Evolutionary conservation across 2,329 filamentous ascomycete species (phyloP).

Genomic region (Phyllosticta capitalensis): DNA sequence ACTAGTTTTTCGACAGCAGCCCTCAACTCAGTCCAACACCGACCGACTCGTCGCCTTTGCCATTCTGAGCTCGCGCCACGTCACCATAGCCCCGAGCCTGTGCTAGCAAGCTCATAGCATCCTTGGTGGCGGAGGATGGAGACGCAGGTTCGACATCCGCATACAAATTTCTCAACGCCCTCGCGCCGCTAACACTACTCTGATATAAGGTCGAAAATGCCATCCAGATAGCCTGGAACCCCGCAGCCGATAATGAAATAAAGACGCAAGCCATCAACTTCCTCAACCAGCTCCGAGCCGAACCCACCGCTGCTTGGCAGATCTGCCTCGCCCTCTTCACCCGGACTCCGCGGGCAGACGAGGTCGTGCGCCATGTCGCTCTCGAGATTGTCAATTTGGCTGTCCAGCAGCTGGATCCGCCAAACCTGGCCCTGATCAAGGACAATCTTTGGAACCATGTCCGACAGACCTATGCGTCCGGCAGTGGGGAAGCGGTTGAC

Average conservation of each 20-base stretch:
- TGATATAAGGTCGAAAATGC: constrained; percentile 71
- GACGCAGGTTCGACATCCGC: constrained; percentile 7
- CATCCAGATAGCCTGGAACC: constrained; percentile 87
- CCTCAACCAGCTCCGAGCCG: constrained; percentile 64
- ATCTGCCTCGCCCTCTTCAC: constrained; percentile 80
- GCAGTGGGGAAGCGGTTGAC: constrained; percentile 51
- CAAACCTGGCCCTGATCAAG: constrained; percentile 66
- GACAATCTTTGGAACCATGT: constrained; percentile 76
- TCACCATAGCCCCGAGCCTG: background rate
- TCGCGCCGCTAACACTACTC: background rate
- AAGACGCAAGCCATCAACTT: constrained; percentile 87
- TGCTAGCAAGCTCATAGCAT: constrained; percentile 4
- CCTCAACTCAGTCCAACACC: background rate
- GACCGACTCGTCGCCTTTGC: background rate
- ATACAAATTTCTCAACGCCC: background rate
- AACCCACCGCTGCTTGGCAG: constrained; percentile 82
- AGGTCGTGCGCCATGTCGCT: constrained; percentile 79
- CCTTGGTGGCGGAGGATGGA: constrained; percentile 12
- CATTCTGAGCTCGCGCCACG: background rate
- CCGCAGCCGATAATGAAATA: constrained; percentile 53
- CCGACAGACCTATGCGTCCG: constrained; percentile 57
- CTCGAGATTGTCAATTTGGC: constrained; percentile 92
- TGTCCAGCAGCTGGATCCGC: constrained; percentile 65
- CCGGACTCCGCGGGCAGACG: constrained; percentile 62
- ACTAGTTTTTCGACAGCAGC: constrained; percentile 2